Evolutionary conservation across 306 rosid species (phyloP), one percentile per base, ranked within the genome.

Genomic region (Vicia sativa): DNA sequence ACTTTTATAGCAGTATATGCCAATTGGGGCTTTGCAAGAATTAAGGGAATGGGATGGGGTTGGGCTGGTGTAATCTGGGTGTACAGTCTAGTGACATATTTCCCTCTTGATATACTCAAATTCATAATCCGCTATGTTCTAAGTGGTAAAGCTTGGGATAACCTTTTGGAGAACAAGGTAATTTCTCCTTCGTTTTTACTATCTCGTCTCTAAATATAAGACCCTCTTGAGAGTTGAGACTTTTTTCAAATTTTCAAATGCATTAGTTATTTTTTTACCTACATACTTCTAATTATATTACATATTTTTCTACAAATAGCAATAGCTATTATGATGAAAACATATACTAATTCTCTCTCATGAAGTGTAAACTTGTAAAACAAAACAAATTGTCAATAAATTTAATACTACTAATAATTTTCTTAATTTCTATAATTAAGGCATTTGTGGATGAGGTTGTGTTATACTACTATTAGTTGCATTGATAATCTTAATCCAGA

Each of bases 1-100:
- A 95, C 99, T 48, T 25, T 88, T 46, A 81, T 95, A 70, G 90
- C 97, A 43, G 99, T 95, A 15, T 90, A 95, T 81, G 97, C 97
- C 18, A 75, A 78, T 19, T 88, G 97, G 96, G 65, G 66, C 16
- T 95, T 95, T 35, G 97, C 99, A 14, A 79, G 87, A 50, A 95
- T 91, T 21, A 15, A 87, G 54, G 99, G 97, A 62, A 52, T 67
- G 73, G 99, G 99, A 65, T 95, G 97, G 99, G 96, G 99, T 26
- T 95, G 99, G 99, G 99, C 99, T 37, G 99, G 91, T 62, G 96
- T 90, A 9, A 84, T 95, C 80, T 95, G 99, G 99, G 67, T 95
- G 2, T 95, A 82, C 67, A 95, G 91, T 74, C 3, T 90, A 37
- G 89, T 95, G 55, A 95, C 99, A 16, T 95, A 95, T 57, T 0